These are phyloP conservation scores for Graphiopsis chlorocephala DNA, from an alignment of 2,329 filamentous ascomycete genomes.

Conservation along the genomic window DNA sequence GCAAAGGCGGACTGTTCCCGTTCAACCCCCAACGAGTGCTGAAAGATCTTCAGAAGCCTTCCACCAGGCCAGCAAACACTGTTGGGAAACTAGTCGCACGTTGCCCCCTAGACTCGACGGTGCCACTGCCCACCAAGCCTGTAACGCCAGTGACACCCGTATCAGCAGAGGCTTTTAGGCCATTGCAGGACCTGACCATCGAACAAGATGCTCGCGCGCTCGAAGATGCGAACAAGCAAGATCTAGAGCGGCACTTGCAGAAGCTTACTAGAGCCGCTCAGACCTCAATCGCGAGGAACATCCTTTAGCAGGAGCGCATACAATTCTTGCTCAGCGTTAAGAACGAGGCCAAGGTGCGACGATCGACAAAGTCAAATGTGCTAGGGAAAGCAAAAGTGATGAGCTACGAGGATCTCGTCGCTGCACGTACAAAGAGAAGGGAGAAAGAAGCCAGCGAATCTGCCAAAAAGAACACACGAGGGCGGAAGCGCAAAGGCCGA, in stretches of 20 bases:
- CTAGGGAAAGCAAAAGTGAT: conserved; percentile 28
- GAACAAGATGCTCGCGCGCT: conserved; percentile 22
- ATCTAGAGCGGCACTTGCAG: conserved; percentile 25
- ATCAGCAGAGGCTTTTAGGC: conserved; percentile 23
- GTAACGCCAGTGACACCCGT: conserved; percentile 33
- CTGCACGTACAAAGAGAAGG: conserved; percentile 24
- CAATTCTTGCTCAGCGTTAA: conserved; percentile 28
- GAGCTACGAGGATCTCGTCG: conserved; percentile 25
- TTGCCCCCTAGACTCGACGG: too few species aligned
- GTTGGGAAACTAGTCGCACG: conserved; percentile 10
- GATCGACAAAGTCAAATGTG: conserved; percentile 25
- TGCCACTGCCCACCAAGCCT: conserved; percentile 16
- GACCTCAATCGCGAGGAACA: not conserved
- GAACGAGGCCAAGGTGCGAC: conserved; percentile 26
- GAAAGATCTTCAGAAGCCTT: conserved; percentile 20
- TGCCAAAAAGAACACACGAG: not conserved
- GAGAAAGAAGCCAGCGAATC: conserved; percentile 22
- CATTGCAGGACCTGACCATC: conserved; percentile 27
- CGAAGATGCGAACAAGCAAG: conserved; percentile 27
- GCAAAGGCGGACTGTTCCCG: conserved; percentile 26
- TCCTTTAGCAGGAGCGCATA: not conserved
- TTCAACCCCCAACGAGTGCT: conserved; percentile 36
- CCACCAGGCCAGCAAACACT: too few species aligned
- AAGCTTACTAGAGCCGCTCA: conserved; percentile 20
- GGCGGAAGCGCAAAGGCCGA: not conserved